Conservation (phyloP, 768 basidiomycete genomes). For the Naematelia encephala region DNA sequence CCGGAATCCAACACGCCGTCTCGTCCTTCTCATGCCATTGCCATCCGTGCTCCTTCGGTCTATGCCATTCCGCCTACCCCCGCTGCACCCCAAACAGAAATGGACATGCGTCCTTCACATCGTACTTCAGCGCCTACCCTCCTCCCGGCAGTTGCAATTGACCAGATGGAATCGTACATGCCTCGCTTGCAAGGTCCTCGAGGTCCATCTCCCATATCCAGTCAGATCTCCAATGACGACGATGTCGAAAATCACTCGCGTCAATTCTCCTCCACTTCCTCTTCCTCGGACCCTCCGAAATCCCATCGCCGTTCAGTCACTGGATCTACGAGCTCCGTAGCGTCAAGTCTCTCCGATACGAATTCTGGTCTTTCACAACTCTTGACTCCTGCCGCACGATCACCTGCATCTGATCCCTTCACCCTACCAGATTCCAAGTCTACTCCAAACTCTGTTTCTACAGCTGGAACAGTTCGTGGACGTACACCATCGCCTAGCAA, state of each 20-base stretch:
- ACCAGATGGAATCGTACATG: neutral
- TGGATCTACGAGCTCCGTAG: constrained; percentile 27
- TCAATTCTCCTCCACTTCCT: neutral
- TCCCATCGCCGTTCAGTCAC: constrained; percentile 22
- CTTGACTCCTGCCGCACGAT: constrained; percentile 37
- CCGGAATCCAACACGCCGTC: constrained; percentile 24
- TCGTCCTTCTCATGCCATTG: constrained; percentile 40
- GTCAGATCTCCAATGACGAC: neutral
- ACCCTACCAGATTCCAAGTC: constrained; percentile 5
- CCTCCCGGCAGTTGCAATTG: constrained; percentile 8
- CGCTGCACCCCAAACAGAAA: constrained; percentile 6
- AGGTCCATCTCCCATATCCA: too few species aligned
- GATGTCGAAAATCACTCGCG: constrained; percentile 2
- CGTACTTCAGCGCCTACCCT: constrained; percentile 11
- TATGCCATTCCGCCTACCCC: constrained; percentile 47
- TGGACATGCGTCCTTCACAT: neutral
- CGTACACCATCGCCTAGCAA: constrained; percentile 7
- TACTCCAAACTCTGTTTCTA: neutral
- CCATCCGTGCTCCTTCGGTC: constrained; percentile 45
- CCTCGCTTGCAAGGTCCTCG: too few species aligned
- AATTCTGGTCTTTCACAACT: constrained; percentile 36
- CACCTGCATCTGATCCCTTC: constrained; percentile 39
- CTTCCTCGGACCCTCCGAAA: neutral
- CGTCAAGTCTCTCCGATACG: constrained; percentile 24
- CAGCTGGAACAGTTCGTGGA: neutral